A percentile compares a stretch with the other conserved stretches of the same genome.
Conservation (phyloP, 331 rosid genomes). For the Saraca asoca region DNA sequence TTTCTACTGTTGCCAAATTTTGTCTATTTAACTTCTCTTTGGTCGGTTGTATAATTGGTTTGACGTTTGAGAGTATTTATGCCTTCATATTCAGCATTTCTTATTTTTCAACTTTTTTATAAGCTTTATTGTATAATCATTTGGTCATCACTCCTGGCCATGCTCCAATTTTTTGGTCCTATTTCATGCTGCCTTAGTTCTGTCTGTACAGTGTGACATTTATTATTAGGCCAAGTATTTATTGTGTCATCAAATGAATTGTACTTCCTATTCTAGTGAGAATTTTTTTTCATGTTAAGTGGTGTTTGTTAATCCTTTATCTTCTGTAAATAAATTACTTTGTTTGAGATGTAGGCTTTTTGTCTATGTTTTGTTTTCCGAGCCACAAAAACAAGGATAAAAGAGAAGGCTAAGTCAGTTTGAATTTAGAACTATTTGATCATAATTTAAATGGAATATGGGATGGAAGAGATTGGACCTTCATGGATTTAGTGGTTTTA, state of each 20-base stretch:
- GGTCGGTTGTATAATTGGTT: too few relatives aligned
- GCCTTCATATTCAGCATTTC: background rate
- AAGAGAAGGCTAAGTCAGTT: too few relatives aligned
- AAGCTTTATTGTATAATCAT: too few relatives aligned
- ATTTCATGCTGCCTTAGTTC: slow-evolving; percentile 5
- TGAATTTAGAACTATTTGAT: too few relatives aligned
- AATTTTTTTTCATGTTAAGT: slow-evolving; percentile 9
- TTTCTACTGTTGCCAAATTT: slow-evolving; percentile 1
- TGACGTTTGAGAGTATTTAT: background rate
- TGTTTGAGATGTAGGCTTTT: background rate
- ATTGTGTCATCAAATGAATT: background rate
- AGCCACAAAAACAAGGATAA: background rate
- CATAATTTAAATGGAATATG: too few relatives aligned
- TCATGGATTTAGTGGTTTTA: background rate
- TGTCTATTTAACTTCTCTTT: background rate
- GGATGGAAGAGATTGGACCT: too few relatives aligned
- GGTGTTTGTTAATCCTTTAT: slow-evolving; percentile 9
- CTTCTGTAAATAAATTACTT: background rate
- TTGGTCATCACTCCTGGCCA: background rate
- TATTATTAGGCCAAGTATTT: slow-evolving; percentile 2
- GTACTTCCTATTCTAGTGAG: background rate
- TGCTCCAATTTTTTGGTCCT: background rate
- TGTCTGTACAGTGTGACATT: background rate
- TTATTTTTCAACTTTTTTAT: too few relatives aligned
- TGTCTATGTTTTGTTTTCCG: slow-evolving; percentile 15